Conservation (phyloP, 1,139 yeast species). For the Tardiomyces blankii region DNA sequence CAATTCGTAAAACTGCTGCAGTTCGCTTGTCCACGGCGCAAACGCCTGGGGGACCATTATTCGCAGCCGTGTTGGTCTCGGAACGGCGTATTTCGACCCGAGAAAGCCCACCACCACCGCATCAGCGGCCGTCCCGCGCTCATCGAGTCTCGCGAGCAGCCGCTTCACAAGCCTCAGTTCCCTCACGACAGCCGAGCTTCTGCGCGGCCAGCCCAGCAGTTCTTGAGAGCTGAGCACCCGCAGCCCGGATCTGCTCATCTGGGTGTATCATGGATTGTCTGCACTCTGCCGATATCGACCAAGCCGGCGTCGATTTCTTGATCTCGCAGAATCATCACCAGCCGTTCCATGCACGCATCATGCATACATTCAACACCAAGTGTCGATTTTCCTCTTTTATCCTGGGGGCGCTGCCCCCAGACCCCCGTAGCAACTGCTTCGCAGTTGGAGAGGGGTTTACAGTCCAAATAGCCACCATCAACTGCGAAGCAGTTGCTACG, state of each 20-base stretch:
- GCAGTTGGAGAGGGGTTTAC: no score
- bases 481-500: no score
- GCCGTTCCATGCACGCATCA: no score
- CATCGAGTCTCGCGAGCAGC: background rate
- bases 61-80: slow-evolving; percentile 48
- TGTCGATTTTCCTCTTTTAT: no score
- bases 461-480: no score
- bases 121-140: background rate
- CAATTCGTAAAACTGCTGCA: slow-evolving; percentile 39
- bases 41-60: slow-evolving; percentile 86
- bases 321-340: no score
- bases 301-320: no score
- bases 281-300: no score
- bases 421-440: no score
- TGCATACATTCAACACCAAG: no score
- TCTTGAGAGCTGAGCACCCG: background rate
- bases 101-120: slow-evolving; percentile 26
- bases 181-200: background rate
- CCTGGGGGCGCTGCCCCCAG: no score
- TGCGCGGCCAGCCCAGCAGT: background rate
- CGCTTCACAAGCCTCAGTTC: background rate
- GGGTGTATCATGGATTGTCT: no score
- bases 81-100: slow-evolving; percentile 35
- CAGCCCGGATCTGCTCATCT: background rate
- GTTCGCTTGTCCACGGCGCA: slow-evolving; percentile 80